These are phyloP conservation scores for Dimocarpus longan DNA, from an alignment of 345 rosid species.

Conservation along the genomic window DNA sequence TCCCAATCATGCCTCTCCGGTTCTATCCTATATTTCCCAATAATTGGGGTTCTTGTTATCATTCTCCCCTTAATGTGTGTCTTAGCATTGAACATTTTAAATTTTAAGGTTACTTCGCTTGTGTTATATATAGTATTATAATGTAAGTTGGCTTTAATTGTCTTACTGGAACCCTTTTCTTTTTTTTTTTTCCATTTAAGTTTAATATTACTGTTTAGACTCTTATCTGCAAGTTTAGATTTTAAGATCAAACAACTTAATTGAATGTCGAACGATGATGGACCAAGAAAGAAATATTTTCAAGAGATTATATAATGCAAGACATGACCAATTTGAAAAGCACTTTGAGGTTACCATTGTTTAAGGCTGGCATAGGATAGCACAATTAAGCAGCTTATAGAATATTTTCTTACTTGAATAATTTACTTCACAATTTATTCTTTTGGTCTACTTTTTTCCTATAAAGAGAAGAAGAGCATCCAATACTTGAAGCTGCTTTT, in stretches of 20 bases:
- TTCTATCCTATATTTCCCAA: background rate
- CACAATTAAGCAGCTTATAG: background rate
- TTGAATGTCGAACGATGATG: background rate
- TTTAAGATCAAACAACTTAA: background rate
- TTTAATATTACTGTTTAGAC: background rate
- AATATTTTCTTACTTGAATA: background rate
- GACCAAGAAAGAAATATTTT: too few species aligned
- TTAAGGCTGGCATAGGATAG: too few species aligned
- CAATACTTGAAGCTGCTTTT: conserved; percentile 3
- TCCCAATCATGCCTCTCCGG: background rate
- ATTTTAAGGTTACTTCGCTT: background rate
- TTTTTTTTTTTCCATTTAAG: background rate
- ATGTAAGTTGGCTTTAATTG: conserved; percentile 5
- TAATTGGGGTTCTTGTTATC: background rate
- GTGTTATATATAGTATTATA: background rate
- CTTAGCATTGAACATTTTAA: background rate
- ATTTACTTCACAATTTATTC: background rate
- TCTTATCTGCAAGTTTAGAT: too few species aligned
- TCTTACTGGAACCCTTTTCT: background rate
- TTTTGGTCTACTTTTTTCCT: background rate
- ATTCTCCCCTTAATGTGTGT: background rate
- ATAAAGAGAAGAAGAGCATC: background rate
- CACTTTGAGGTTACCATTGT: background rate
- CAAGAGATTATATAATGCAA: too few species aligned
- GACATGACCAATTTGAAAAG: background rate